Conservation (phyloP, 2,329 filamentous ascomycete genomes). For the Fusarium continuum region DNA sequence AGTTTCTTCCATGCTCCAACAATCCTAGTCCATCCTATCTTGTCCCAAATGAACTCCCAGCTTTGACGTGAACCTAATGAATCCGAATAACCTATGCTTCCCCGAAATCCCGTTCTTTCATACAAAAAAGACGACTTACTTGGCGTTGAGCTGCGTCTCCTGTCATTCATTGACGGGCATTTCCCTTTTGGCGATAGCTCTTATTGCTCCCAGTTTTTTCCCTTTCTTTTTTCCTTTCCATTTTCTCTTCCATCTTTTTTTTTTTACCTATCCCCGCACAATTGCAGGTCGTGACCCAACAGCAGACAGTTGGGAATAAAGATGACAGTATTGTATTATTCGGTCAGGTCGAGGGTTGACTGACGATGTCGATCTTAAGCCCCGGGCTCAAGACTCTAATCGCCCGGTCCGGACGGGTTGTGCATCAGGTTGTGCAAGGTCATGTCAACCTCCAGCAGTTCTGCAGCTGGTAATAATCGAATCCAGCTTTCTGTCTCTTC, state of each 20-base stretch:
- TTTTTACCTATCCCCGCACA: background rate
- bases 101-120: conserved; percentile 6
- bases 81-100: conserved; percentile 8
- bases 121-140: background rate
- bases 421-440: too few relatives aligned
- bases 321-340: too few relatives aligned
- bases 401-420: too few relatives aligned
- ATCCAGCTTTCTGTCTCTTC: conserved; percentile 1
- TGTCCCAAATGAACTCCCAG: conserved; percentile 36
- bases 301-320: background rate
- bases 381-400: background rate
- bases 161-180: background rate
- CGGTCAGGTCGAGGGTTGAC: too few relatives aligned
- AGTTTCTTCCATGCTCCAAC: conserved; percentile 36
- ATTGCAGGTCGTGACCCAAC: background rate
- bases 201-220: background rate
- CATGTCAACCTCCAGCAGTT: too few relatives aligned
- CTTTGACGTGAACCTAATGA: conserved; percentile 18
- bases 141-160: background rate
- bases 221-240: background rate
- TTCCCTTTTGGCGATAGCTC: background rate
- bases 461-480: background rate
- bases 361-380: too few relatives aligned
- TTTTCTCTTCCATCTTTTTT: background rate
- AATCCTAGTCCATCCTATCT: conserved; percentile 12